phyloP scores from a whole-genome alignment of 2,329 filamentous ascomycete genomes.

The Torrubiellomyces zombiae region DNA sequence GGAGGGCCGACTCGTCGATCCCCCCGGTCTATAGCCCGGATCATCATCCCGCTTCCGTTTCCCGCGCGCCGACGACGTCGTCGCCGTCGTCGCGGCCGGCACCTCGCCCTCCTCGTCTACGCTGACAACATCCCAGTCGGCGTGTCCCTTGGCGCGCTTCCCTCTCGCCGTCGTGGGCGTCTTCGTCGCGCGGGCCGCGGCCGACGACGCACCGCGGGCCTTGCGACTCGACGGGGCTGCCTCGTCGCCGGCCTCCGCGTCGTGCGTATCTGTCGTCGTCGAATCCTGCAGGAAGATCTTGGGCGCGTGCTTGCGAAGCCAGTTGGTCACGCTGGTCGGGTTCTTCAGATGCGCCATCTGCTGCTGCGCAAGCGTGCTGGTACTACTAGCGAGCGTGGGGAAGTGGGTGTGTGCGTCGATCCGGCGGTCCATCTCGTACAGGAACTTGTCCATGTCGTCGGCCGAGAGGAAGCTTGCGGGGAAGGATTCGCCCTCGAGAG shows the following conservation, averaged over 20 bases:
- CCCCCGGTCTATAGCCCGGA: constrained; percentile 40
- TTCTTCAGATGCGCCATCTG: constrained; percentile 44
- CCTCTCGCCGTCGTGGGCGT: too few relatives aligned
- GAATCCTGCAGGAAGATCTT: constrained; percentile 74
- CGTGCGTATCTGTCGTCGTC: constrained; percentile 26
- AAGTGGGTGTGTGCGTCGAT: constrained; percentile 27
- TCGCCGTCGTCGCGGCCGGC: too few relatives aligned
- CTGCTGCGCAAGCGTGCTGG: constrained; percentile 21
- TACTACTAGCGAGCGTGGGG: constrained; percentile 29
- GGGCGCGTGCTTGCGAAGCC: constrained; percentile 73
- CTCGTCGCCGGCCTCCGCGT: constrained; percentile 22
- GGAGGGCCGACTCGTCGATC: constrained; percentile 31
- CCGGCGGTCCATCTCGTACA: constrained; percentile 43
- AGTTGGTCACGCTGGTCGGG: constrained; percentile 86
- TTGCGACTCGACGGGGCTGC: constrained; percentile 16
- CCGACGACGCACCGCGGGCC: constrained; percentile 10
- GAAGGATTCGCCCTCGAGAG: constrained; percentile 33
- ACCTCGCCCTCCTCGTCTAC: constrained; percentile 25
- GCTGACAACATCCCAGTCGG: constrained; percentile 16
- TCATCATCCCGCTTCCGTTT: constrained; percentile 45
- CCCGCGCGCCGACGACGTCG: too few relatives aligned
- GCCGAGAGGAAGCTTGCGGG: constrained; percentile 51
- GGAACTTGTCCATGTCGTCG: constrained; percentile 58
- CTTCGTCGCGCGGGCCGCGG: too few relatives aligned
- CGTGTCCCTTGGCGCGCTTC: constrained; percentile 15